Percentiles rank a stretch among this genome's conserved stretches.
Evolutionary conservation across 345 rosid species (phyloP).

Genomic region (Psidium friedrichsthalianum): DNA sequence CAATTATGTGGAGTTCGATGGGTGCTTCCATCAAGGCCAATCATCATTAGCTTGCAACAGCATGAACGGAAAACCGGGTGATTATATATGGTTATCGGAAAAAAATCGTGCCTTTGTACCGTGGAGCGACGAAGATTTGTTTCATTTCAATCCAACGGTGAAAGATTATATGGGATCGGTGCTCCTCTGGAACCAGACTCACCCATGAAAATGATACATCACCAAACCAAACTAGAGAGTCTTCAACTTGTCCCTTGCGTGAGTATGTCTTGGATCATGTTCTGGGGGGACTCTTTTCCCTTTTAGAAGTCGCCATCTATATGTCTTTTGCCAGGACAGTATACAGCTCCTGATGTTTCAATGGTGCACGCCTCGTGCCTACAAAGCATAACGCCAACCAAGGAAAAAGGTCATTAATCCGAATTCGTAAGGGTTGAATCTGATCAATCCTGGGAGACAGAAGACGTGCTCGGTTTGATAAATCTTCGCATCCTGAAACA

Average conservation of each 20-base stretch:
- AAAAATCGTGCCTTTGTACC: background rate
- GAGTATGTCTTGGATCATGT: background rate
- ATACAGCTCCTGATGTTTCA: background rate
- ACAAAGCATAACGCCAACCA: background rate
- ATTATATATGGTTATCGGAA: background rate
- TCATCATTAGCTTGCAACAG: background rate
- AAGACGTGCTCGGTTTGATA: background rate
- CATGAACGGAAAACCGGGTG: background rate
- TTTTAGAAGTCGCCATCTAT: background rate
- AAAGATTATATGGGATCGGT: background rate
- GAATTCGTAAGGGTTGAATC: background rate
- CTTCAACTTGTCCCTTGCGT: background rate
- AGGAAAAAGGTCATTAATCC: background rate
- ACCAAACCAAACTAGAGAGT: background rate
- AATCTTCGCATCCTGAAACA: background rate
- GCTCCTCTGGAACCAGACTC: background rate
- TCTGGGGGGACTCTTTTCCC: background rate
- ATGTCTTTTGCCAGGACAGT: background rate
- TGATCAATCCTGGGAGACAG: background rate
- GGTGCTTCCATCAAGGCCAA: background rate
- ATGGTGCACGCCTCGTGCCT: background rate
- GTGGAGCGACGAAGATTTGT: background rate
- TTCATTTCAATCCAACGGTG: background rate
- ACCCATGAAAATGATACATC: background rate
- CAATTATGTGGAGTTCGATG: background rate